phyloP scores from a whole-genome alignment of 2,329 filamentous ascomycete genomes.

The Trichoderma brevicompactum region DNA sequence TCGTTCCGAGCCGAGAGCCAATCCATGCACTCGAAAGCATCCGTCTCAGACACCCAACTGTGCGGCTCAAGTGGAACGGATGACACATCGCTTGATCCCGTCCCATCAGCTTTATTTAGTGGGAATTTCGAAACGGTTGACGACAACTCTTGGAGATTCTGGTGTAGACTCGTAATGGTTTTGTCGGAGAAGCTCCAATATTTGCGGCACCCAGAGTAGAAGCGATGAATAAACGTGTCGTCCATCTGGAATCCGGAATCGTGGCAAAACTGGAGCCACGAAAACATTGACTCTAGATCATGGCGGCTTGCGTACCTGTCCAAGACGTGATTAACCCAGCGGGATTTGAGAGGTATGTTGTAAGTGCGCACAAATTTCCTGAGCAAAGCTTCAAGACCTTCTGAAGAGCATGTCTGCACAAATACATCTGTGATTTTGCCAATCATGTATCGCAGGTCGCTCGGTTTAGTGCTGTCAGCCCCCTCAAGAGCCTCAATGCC shows the following conservation, averaged over 20 bases:
- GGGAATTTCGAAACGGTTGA: background rate
- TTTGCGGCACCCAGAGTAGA: conserved; percentile 40
- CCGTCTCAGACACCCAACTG: conserved; percentile 15
- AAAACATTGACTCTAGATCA: conserved; percentile 36
- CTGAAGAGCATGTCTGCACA: conserved; percentile 34
- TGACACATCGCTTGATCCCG: background rate
- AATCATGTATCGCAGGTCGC: conserved; percentile 38
- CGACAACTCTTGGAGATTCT: conserved; percentile 10
- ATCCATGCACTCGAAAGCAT: conserved; percentile 26
- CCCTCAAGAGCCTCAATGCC: conserved; percentile 35
- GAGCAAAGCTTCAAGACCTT: conserved; percentile 40
- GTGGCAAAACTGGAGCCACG: conserved; percentile 43
- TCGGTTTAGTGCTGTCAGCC: conserved; percentile 29
- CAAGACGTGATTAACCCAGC: conserved; percentile 40
- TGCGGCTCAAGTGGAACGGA: background rate
- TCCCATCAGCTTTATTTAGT: background rate
- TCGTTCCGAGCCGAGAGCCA: conserved; percentile 33
- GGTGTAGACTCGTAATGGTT: conserved; percentile 32
- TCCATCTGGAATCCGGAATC: conserved; percentile 38
- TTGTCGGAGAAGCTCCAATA: conserved; percentile 43
- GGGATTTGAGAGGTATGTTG: conserved; percentile 36
- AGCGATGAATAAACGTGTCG: conserved; percentile 38
- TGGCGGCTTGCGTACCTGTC: conserved; percentile 40
- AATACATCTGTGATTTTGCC: conserved; percentile 44
- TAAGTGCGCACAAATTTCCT: conserved; percentile 37